Evolutionary conservation across 2,329 filamentous ascomycete genomes (phyloP).

Genomic region (Dryadomyces quercivorus): DNA sequence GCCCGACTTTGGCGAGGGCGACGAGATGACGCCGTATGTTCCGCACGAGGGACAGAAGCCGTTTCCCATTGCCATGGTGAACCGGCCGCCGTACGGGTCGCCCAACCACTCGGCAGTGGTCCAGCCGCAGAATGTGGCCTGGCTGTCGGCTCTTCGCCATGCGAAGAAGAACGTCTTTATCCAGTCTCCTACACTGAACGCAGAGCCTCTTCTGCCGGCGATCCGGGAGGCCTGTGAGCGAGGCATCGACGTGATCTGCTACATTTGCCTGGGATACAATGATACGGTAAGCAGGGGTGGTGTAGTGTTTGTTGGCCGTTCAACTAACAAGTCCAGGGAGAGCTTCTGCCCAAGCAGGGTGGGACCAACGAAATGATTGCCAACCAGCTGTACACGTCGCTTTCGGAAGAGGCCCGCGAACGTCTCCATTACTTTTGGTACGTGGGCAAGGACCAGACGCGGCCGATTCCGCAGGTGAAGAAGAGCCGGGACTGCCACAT

Average conservation of each 20-base stretch:
- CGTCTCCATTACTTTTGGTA: conserved; percentile 56
- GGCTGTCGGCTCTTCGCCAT: conserved; percentile 56
- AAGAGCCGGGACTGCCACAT: conserved; percentile 62
- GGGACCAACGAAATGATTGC: conserved; percentile 65
- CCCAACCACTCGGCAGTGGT: conserved; percentile 47
- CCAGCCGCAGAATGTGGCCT: conserved; percentile 66
- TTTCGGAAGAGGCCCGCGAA: conserved; percentile 34
- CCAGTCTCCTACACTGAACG: conserved; percentile 67
- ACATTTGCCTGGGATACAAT: conserved; percentile 69
- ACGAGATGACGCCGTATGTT: conserved; percentile 57
- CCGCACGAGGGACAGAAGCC: conserved; percentile 37
- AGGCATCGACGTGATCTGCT: conserved; percentile 56
- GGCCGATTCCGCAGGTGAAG: conserved; percentile 52
- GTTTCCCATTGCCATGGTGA: conserved; percentile 62
- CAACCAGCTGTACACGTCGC: conserved; percentile 40
- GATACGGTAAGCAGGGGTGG: conserved; percentile 41
- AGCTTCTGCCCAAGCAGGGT: conserved; percentile 63
- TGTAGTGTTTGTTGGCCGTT: not conserved
- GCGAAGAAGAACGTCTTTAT: conserved; percentile 58
- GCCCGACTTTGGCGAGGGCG: conserved; percentile 36
- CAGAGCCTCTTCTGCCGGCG: conserved; percentile 51
- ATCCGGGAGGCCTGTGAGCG: conserved; percentile 53
- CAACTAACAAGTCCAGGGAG: conserved; percentile 33
- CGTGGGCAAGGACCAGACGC: conserved; percentile 58
- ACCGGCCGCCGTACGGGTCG: conserved; percentile 53